phyloP scores from a whole-genome alignment of 225 moss, liverwort and hornwort genomes.

The Pseudoscleropodium purum region DNA sequence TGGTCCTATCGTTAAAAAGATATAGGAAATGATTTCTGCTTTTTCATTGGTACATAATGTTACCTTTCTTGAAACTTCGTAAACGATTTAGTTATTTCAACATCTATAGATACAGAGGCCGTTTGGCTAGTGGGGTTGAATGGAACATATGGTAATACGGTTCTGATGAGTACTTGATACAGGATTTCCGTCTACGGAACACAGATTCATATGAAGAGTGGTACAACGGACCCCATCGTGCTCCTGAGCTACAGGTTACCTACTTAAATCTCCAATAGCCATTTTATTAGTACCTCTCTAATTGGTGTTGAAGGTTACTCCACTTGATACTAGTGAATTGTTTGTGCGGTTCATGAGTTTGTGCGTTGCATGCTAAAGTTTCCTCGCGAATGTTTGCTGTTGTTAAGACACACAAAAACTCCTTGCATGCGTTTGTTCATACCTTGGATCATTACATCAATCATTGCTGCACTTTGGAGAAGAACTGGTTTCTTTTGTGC shows the following conservation, averaged over 20 bases:
- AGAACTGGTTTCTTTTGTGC: background rate
- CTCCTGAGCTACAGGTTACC: constrained; percentile 69
- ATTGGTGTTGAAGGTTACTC: background rate
- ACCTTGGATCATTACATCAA: background rate
- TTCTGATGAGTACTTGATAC: constrained; percentile 10
- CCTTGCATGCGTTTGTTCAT: background rate
- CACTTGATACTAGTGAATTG: background rate
- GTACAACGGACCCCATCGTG: constrained; percentile 86
- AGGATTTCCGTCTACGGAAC: constrained; percentile 75
- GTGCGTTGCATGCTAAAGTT: background rate
- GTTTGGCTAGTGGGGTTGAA: background rate
- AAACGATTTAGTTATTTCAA: background rate
- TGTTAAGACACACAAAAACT: background rate
- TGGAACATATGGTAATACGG: background rate
- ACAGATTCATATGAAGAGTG: constrained; percentile 71
- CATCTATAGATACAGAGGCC: background rate
- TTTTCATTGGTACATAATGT: background rate
- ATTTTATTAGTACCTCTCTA: background rate
- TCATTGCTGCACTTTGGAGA: background rate
- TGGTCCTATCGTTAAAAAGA: background rate
- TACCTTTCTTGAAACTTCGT: background rate
- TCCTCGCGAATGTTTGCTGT: background rate
- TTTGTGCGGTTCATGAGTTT: background rate
- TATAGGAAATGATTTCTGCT: background rate
- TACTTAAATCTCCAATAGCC: background rate